Evolutionary conservation across 2,329 filamentous ascomycete species (phyloP), one percentile per base, ranked within the genome.

Genomic region (Colletotrichum musicola): DNA sequence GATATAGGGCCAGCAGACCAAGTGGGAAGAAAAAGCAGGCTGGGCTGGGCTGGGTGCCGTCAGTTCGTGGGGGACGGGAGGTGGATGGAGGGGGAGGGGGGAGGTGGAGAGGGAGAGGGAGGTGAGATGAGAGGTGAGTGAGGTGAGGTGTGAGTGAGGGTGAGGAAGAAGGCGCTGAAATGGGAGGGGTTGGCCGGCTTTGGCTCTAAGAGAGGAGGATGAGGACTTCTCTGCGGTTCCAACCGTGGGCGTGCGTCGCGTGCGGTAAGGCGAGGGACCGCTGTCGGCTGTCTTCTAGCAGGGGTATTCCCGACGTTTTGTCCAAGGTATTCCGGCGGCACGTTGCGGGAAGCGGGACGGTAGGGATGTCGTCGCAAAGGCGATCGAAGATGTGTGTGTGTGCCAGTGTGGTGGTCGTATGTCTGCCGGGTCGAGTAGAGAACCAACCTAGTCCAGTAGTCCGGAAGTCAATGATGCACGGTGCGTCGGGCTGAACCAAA

Each of bases 341-440:
- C 53, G 64, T 61, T 68, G 64, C 64, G 64, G 64, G 64, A 54
- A 59, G 64, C 64, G 61, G 61, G 64, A 68, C 54, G 64, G 61
- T 68, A 68, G 61, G 64, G 64, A 68, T 64, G 54, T 25, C 61
- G 64, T 64, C 64, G 61, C 61, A 64, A 53, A 64, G 49, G 47
- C 40, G 40, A 64, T 42, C 40, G 40, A n/a, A 6, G 40, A 13
- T 42, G 40, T 13, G 27, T 9, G 27, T 9, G 27, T 30, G 27
- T 9, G 27, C 7, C 7, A 9, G 27, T 30, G 27, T 30, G 30
- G 30, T 35, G 30, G 30, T 35, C 7, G 30, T 35, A 9, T 25
- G 30, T 13, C 13, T n/a, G 40, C 13, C 40, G 16, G 40, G 16
- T 42, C 40, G 40, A 42, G 40, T 14, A 27, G 27, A 27, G 30